Evolutionary conservation across 495 filamentous ascomycete species (phyloP).

Genomic region (Podospora conica): DNA sequence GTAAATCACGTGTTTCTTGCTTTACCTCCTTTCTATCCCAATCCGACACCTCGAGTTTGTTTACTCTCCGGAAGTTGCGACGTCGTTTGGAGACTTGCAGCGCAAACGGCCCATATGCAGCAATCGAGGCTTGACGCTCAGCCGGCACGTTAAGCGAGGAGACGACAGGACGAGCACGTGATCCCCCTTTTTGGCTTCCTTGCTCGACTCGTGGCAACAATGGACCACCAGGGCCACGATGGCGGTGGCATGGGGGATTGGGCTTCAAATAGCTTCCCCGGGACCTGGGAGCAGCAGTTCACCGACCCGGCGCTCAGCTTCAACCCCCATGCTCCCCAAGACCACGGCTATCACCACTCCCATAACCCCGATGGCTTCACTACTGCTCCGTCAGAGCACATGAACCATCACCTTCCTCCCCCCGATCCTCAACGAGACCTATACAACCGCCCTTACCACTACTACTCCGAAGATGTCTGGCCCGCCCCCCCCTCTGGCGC

Average conservation of each 20-base stretch:
- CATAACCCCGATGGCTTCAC: slow-evolving; percentile 20
- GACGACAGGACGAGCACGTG: slow-evolving; percentile 9
- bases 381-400: slow-evolving; percentile 3
- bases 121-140: not conserved
- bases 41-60: not conserved
- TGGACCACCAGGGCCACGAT: slow-evolving; percentile 25
- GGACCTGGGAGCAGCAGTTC: slow-evolving; percentile 24
- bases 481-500: not conserved
- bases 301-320: slow-evolving; percentile 8
- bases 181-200: slow-evolving; percentile 14
- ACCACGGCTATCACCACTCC: slow-evolving; percentile 19
- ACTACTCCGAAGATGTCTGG: slow-evolving; percentile 19
- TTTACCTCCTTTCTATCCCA: not conserved
- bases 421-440: slow-evolving; percentile 12
- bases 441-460: slow-evolving; percentile 19
- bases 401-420: slow-evolving; percentile 21
- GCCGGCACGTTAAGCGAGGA: not conserved
- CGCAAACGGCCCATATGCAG: not conserved
- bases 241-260: slow-evolving; percentile 19
- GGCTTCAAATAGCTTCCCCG: slow-evolving; percentile 19
- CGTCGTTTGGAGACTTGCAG: not conserved
- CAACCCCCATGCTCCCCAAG: slow-evolving; percentile 11
- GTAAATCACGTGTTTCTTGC: not conserved
- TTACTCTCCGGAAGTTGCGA: not conserved
- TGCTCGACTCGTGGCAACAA: slow-evolving; percentile 2